phyloP scores from a whole-genome alignment of 768 basidiomycete genomes.

The Auricularia heimuer region DNA sequence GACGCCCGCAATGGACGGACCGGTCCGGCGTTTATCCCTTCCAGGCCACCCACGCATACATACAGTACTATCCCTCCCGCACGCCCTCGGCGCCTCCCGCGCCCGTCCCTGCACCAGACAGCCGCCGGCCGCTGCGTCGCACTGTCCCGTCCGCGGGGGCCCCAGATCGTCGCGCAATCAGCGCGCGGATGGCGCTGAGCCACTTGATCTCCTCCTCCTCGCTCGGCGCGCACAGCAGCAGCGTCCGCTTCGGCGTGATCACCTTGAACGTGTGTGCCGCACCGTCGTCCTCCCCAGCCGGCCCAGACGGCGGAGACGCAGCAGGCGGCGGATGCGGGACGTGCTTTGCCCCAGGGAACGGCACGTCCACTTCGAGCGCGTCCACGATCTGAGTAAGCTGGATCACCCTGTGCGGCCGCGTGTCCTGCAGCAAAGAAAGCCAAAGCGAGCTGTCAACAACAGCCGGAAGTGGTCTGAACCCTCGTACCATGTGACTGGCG shows the following conservation, averaged over 20 bases:
- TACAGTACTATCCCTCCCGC: not conserved
- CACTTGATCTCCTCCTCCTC: conserved; percentile 99
- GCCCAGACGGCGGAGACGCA: conserved; percentile 26
- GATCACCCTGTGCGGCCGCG: conserved; percentile 79
- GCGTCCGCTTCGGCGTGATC: conserved; percentile 84
- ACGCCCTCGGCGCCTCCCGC: not conserved
- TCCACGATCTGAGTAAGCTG: conserved; percentile 80
- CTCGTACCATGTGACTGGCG: conserved; percentile 87
- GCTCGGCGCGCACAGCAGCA: conserved; percentile 83
- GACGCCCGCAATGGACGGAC: not conserved
- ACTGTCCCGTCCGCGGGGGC: not conserved
- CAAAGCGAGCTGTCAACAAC: conserved; percentile 5
- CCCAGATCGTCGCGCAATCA: conserved; percentile 61
- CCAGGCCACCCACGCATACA: not conserved
- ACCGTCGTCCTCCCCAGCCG: conserved; percentile 25
- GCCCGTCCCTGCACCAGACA: not conserved
- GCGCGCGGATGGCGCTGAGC: conserved; percentile 87
- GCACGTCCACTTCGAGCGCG: conserved; percentile 78
- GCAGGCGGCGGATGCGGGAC: conserved; percentile 13
- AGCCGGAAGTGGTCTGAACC: not conserved
- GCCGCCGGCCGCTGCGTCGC: not conserved
- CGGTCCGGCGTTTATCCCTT: not conserved
- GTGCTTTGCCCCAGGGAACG: conserved; percentile 38
- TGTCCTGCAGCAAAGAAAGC: conserved; percentile 49
- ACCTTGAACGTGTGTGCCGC: conserved; percentile 79